phyloP scores from a whole-genome alignment of 2,329 filamentous ascomycete species.

The Scolecobasidium constrictum region DNA sequence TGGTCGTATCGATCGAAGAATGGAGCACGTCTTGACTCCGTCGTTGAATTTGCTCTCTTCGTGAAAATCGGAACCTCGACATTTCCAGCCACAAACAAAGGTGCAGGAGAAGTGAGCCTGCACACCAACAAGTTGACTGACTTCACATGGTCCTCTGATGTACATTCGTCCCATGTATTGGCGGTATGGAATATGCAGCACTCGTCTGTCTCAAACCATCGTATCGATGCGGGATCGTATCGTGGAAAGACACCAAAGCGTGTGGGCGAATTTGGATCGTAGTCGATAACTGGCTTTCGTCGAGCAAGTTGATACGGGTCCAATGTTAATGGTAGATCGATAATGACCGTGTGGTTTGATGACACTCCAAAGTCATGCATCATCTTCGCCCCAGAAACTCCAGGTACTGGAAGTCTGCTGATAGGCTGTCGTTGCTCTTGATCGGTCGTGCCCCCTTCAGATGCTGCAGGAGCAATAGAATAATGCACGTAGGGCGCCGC shows the following conservation, averaged over 20 bases:
- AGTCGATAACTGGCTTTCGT: constrained; percentile 47
- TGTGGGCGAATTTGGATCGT: constrained; percentile 45
- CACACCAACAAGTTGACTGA: constrained; percentile 55
- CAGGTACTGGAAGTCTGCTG: constrained; percentile 48
- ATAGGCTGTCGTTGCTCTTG: constrained; percentile 16
- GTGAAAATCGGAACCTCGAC: constrained; percentile 41
- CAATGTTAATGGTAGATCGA: constrained; percentile 57
- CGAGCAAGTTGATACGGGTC: constrained; percentile 50
- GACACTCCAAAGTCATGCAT: constrained; percentile 71
- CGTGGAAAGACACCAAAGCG: constrained; percentile 60
- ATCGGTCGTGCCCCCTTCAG: constrained; percentile 10
- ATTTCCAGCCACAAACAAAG: constrained; percentile 56
- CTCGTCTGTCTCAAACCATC: constrained; percentile 57
- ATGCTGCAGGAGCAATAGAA: constrained; percentile 40
- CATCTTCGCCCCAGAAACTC: constrained; percentile 54
- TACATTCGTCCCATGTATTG: constrained; percentile 53
- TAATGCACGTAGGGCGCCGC: constrained; percentile 56
- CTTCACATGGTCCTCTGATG: constrained; percentile 20
- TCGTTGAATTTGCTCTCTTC: constrained; percentile 15
- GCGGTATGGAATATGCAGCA: constrained; percentile 65
- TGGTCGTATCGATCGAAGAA: constrained; percentile 36
- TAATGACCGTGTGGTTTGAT: constrained; percentile 49
- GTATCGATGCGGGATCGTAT: constrained; percentile 42
- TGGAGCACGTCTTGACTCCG: constrained; percentile 21
- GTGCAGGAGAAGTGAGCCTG: constrained; percentile 52